Base-by-base conservation (phyloP, 208 protist genomes). In the Crithidia bombi region DNA sequence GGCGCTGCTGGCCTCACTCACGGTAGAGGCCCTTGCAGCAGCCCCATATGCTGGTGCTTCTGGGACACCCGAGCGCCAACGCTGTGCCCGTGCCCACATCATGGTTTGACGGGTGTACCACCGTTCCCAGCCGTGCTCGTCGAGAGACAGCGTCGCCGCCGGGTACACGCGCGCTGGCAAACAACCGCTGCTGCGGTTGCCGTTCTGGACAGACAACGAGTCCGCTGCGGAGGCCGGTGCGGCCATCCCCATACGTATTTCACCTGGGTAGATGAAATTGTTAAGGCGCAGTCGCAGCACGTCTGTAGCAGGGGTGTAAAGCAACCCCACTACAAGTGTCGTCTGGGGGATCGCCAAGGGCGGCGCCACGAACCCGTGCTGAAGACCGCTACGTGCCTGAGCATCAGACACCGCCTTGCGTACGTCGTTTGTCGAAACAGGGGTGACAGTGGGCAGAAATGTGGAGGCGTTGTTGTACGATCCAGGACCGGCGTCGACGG, bases 91-190 rank as follows among this genome's bases (percentile, higher is more conserved):
- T 2, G 44, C 39, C 73, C 65, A 78, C 58, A 47, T 25, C 50
- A 23, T 28, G 1, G 73, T 73, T 51, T 71, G 71, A 36, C 71
- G 64, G 17, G 10, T 30, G 65, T 63, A 66, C 71, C 71, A 77
- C 46, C 71, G 50, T 25, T 62, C 55, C 71, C 71, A 77, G 0
- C 71, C 71, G 39, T 32, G 21, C 15, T 77, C 71, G n/a, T 77
- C 67, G 12, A 77, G 49, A 7, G 71, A 70, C 25, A 77, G 39
- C 28, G 71, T 77, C 12, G 71, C 64, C 0, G 71, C 71, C 3
- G 71, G 71, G 64, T 77, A 77, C 17, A 77, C 33, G 28, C 52
- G 35, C 7, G 46, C 5, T 6, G 39, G 46, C 28, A 30, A 0
- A n/a, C n/a, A n/a, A n/a, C n/a, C n/a, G 39, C 3, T 23, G 69